Evolutionary conservation across 1,284 basidiomycete genomes (phyloP).

Genomic region (Leccinum angustisporum): DNA sequence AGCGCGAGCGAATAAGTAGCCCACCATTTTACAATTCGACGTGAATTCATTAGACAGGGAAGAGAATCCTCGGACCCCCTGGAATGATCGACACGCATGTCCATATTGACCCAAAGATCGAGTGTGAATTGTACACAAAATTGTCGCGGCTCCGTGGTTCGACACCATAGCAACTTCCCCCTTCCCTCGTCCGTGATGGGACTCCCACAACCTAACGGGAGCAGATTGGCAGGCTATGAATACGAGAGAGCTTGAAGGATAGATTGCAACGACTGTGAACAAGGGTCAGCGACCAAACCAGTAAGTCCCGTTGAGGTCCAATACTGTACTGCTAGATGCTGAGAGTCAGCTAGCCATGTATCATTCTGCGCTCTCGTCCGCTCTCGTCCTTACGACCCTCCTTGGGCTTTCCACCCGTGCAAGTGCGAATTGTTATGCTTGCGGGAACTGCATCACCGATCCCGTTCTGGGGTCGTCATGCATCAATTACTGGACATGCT

Average conservation of each 20-base stretch:
- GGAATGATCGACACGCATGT: no score
- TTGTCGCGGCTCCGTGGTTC: background rate
- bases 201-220: background rate
- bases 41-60: background rate
- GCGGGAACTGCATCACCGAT: slow-evolving; percentile 11
- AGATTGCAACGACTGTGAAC: background rate
- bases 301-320: background rate
- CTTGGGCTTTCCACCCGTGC: slow-evolving; percentile 11
- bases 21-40: background rate
- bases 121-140: background rate
- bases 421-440: slow-evolving; percentile 11
- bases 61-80: no score
- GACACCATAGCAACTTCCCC: background rate
- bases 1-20: background rate
- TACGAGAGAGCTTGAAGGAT: background rate
- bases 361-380: background rate
- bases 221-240: background rate
- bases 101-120: no score
- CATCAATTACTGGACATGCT: slow-evolving; percentile 21
- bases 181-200: background rate
- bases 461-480: slow-evolving; percentile 10
- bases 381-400: slow-evolving; percentile 5
- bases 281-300: background rate
- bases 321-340: background rate
- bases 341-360: background rate